Evolutionary conservation across 2,329 filamentous ascomycete species (phyloP).

Genomic region (Aspergillus tubingensis): DNA sequence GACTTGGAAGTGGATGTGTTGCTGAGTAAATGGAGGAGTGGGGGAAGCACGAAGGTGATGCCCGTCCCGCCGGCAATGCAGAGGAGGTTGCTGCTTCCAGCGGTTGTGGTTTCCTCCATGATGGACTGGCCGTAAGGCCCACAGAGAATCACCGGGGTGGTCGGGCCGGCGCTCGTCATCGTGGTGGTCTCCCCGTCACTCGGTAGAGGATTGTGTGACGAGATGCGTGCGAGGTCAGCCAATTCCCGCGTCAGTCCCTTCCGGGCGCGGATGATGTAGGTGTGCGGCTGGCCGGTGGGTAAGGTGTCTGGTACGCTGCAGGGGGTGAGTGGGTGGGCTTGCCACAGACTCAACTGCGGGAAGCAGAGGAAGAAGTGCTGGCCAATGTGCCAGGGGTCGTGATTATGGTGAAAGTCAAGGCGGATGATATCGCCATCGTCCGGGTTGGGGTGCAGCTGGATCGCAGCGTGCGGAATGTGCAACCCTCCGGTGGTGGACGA

Average conservation of each 20-base stretch:
- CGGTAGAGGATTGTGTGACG: conserved; percentile 8
- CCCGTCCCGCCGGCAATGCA: conserved; percentile 61
- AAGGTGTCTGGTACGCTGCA: conserved; percentile 53
- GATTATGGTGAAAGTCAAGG: conserved; percentile 65
- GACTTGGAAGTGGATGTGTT: conserved; percentile 7
- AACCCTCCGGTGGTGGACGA: conserved; percentile 47
- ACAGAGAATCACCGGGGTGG: conserved; percentile 60
- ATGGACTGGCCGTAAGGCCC: conserved; percentile 64
- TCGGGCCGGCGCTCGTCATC: background rate
- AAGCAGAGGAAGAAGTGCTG: conserved; percentile 75
- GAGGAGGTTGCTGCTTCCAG: conserved; percentile 40
- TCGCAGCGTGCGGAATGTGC: conserved; percentile 52
- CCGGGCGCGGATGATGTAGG: conserved; percentile 54
- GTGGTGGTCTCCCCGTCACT: conserved; percentile 24
- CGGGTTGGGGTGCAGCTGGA: conserved; percentile 58
- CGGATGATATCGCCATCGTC: conserved; percentile 64
- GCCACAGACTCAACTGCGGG: conserved; percentile 66
- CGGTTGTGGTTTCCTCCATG: conserved; percentile 39
- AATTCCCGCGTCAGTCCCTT: conserved; percentile 32
- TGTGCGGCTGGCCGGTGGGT: conserved; percentile 22
- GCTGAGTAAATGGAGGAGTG: conserved; percentile 43
- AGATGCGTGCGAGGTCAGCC: conserved; percentile 23
- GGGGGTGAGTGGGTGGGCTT: conserved; percentile 71
- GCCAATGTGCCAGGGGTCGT: conserved; percentile 64
- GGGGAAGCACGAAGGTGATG: conserved; percentile 58